Evolutionary conservation across 179 eudicot species (phyloP), one percentile per base, ranked within the genome.

Genomic region (Camellia oleifera): DNA sequence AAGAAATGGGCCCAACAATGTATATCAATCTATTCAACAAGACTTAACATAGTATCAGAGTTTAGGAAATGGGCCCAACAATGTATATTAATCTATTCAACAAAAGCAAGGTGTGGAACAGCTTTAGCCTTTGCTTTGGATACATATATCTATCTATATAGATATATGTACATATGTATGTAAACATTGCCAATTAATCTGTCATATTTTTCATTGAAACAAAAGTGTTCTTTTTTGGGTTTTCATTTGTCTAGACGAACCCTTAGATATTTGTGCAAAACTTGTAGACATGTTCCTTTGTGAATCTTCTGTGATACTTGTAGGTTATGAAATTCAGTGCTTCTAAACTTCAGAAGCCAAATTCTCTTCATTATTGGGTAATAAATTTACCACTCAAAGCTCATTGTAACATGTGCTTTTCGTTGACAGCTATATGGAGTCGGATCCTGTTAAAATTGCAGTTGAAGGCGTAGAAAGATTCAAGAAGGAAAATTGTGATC

Each of bases 381-480:
- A 14, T 57, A 52, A 74, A 42, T 57, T 23, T 60, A 75, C 42
- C 32, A 14, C 68, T 75, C 56, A 58, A 57, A 48, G 71, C 48
- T 32, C 48, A 67, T 67, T 4, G n/a, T 18, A 26, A 5, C 5
- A 75, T 44, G 32, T n/a, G n/a, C 52, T 62, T 12, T 74, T 78
- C 73, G 42, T 71, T 63, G 69, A 79, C 92, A 96, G 98, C 87
- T 96, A 94, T 75, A 89, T 84, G 84, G 99, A 96, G 77, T 94
- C 99, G 40, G 99, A 96, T 79, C 99, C 99, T 53, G 92, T 94
- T 72, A 96, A 91, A 84, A 92, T 96, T 84, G 99, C 97, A 18
- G 96, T 85, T 45, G 99, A 96, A 86, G 99, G 99, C 72, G 93
- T 96, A 46, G 98, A 94, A 75, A 88, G 87, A 83, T 96, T 96